Conservation (phyloP, 805 yeast species). For the Zygoascus biomembranicola region DNA sequence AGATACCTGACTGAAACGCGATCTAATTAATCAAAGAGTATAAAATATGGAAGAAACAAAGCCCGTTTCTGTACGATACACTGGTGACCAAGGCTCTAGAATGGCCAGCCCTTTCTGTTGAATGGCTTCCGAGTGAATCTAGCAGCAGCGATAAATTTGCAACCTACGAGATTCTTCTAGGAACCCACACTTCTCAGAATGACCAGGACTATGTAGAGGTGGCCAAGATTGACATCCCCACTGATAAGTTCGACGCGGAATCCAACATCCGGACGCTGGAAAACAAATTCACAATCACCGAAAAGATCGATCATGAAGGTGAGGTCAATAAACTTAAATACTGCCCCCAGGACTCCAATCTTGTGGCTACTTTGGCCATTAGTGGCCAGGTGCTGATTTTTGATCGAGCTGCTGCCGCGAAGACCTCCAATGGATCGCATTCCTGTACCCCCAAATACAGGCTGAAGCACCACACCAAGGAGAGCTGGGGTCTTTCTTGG, state of each 20-base stretch:
- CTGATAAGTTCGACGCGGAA: constrained; percentile 8
- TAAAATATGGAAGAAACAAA: constrained; percentile 56
- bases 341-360: constrained; percentile 39
- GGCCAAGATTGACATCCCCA: constrained; percentile 32
- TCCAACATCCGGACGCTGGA: background rate
- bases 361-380: constrained; percentile 48
- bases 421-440: constrained; percentile 3
- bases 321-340: constrained; percentile 58
- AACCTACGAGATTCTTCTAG: constrained; percentile 46
- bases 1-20: background rate
- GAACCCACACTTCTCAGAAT: constrained; percentile 55
- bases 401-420: constrained; percentile 14
- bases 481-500: constrained; percentile 74
- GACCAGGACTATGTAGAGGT: constrained; percentile 39
- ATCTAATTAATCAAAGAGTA: constrained; percentile 30
- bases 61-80: constrained; percentile 50
- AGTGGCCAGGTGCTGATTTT: constrained; percentile 30
- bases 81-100: constrained; percentile 44
- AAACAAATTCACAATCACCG: constrained; percentile 32
- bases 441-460: constrained; percentile 8
- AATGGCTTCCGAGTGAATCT: constrained; percentile 49
- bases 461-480: constrained; percentile 41
- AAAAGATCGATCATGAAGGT: constrained; percentile 55
- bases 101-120: constrained; percentile 56
- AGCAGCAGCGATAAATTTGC: constrained; percentile 17